Evolutionary conservation across 805 yeast species (phyloP).

Genomic region (Kuraishia borneana): DNA sequence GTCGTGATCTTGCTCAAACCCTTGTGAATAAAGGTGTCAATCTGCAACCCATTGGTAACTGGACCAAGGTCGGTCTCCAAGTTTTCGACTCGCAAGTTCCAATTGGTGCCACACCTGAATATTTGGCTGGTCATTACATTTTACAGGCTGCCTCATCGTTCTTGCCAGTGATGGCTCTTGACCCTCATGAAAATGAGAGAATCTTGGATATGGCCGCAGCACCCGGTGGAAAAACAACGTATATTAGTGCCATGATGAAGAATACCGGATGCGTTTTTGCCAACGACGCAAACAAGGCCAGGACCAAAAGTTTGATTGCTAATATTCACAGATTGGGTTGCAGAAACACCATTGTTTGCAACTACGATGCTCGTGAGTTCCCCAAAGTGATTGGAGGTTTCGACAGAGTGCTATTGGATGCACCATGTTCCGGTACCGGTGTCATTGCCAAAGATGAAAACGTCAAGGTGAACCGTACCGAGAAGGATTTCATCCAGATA

Average conservation of each 20-base stretch:
- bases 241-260: slow-evolving; percentile 91
- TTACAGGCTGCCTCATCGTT: slow-evolving; percentile 98
- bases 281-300: slow-evolving; percentile 90
- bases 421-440: slow-evolving; percentile 99
- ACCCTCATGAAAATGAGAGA: slow-evolving; percentile 95
- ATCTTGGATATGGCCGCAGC: slow-evolving; percentile 98
- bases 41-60: slow-evolving; percentile 90
- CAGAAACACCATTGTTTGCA: slow-evolving; percentile 90
- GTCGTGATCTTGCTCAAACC: slow-evolving; percentile 92
- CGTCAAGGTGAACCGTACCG: slow-evolving; percentile 88
- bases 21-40: slow-evolving; percentile 95
- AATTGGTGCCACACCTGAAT: slow-evolving; percentile 98
- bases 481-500: slow-evolving; percentile 90
- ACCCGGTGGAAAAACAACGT: slow-evolving; percentile 98
- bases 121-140: slow-evolving; percentile 94
- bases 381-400: slow-evolving; percentile 98
- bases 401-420: slow-evolving; percentile 89
- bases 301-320: slow-evolving; percentile 94
- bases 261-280: slow-evolving; percentile 97
- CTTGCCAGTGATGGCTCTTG: slow-evolving; percentile 94
- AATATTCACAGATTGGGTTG: slow-evolving; percentile 96
- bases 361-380: slow-evolving; percentile 96
- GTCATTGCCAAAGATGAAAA: slow-evolving; percentile 96
- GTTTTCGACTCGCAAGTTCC: slow-evolving; percentile 99
- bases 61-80: slow-evolving; percentile 98